Evolutionary conservation across 208 protist species (phyloP), one percentile per base, ranked within the genome.

Genomic region (Acanthamoeba quina): DNA sequence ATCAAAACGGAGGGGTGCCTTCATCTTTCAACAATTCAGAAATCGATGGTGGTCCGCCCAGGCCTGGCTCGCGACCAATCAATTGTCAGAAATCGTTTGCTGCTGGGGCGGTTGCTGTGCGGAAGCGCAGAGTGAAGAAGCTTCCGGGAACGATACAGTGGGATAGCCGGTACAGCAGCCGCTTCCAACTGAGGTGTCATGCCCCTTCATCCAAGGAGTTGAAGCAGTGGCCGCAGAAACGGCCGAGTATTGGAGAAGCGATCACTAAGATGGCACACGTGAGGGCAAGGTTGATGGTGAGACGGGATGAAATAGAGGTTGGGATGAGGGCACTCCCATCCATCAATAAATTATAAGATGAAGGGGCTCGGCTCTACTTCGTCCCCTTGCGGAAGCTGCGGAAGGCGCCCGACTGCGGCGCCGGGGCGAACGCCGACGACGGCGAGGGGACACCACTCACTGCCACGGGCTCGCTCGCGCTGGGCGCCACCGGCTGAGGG

Each of bases 361-460:
- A 54, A 17, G 13, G 52, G 54, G 0, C 13, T 4, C 4, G n/a
- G 58, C 19, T 1, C 58, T 41, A 86, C 78, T 86, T 86, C n/a
- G 37, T 86, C 78, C 62, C 78, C 78, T 62, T 86, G 26, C 78
- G 7, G 52, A 44, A 86, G 78, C 78, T 86, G 78, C 34, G 78
- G 78, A 86, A 86, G 49, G 78, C 78, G 49, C 78, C 78, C 29
- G 78, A 41, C 41, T 74, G 66, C 26, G 66, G 66, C 34, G 74
- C 21, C 21, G 31, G 74, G 7, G 74, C 41, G 54, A 83, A 86
- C n/a, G 78, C 49, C 49, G 78, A 54, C 49, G 74, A 52, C 21
- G 74, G 21, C 37, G 74, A 86, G 47, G 29, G 29, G 31, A 4
- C 72, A 80, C 21, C 31, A 6, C 13, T 7, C 29, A n/a, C 6